Evolutionary conservation across 108 stramenopile species (phyloP).

Genomic region (Cyclotella sp.): DNA sequence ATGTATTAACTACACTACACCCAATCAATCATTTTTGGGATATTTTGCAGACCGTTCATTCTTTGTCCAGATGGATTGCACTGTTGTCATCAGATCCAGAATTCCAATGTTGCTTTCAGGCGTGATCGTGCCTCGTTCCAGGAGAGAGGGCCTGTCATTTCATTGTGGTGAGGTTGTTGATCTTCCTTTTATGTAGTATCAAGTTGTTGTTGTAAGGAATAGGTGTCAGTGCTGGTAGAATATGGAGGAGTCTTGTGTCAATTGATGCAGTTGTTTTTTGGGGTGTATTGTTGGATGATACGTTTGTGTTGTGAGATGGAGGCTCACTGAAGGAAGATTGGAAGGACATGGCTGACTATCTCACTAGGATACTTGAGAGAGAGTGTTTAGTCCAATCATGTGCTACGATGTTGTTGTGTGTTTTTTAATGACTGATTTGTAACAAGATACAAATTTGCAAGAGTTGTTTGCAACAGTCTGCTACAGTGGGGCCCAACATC

Average conservation of each 20-base stretch:
- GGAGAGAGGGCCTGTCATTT: slow-evolving; percentile 10
- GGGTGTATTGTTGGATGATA: slow-evolving; percentile 4
- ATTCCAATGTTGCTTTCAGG: slow-evolving; percentile 21
- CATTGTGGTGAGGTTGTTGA: too few species aligned
- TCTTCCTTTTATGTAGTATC: too few species aligned
- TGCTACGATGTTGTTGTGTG: too few species aligned
- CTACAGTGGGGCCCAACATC: too few species aligned
- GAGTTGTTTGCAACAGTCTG: too few species aligned
- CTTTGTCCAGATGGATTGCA: neutral
- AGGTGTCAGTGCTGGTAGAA: too few species aligned
- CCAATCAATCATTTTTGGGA: neutral
- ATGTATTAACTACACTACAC: too few species aligned
- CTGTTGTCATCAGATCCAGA: slow-evolving; percentile 12
- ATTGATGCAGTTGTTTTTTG: slow-evolving; percentile 11
- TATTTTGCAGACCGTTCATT: neutral
- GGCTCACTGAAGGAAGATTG: neutral
- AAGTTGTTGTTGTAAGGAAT: too few species aligned
- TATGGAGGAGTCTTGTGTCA: slow-evolving; percentile 8
- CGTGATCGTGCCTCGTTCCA: slow-evolving; percentile 43
- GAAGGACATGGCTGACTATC: neutral
- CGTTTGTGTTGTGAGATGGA: neutral
- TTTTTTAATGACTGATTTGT: too few species aligned
- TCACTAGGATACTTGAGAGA: too few species aligned
- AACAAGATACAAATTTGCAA: too few species aligned
- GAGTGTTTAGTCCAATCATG: too few species aligned